Base-by-base conservation (phyloP, 495 filamentous ascomycete genomes). In the Hypoxylon intermedium region DNA sequence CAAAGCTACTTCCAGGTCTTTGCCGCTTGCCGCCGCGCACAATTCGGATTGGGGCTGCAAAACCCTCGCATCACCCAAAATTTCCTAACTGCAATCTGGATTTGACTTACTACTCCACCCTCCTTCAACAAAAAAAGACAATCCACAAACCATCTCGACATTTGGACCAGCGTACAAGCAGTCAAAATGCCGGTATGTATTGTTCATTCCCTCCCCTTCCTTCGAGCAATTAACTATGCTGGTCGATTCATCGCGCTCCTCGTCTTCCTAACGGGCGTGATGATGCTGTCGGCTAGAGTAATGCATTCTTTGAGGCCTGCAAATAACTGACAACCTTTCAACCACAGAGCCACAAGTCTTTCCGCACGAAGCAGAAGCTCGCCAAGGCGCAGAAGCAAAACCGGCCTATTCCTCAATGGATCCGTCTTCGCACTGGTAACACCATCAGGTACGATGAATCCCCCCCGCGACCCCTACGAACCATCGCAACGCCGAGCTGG, bases 341-440 rank as follows among this genome's bases (percentile, higher is more conserved):
- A 45, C 58, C 60, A 77, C 77, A 97, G 92, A 91, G 88, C 86
- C 91, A 98, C 84, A 97, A 97, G 87, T 91, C 92, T 74, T 97
- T 97, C 90, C 89, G 90, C 77, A 95, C 91, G 79, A 98, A 98
- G 93, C 89, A 94, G 80, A 98, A 98, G 94, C 94, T 98, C 83
- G 94, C 95, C 74, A 97, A 92, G 85, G 94, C 94, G 74, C 92
- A 97, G 85, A 97, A 95, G 83, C 92, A 97, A 84, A 98, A 98
- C 89, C 85, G 95, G 70, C 94, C 94, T 60, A 97, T 98, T 78
- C 94, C 94, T 63, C 94, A 98, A 86, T 98, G 94, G 94, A 98
- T 98, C 77, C 89, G 94, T 72, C 86, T 98, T 71, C 88, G 94
- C 75, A 98, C 94, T 65, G 89, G 88, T 78, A 98, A 98, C 85